Percentiles rank a stretch among this genome's conserved stretches.
Conservation (phyloP, 169 alveolate genomes). For the Plasmodium billcollinsi region DNA sequence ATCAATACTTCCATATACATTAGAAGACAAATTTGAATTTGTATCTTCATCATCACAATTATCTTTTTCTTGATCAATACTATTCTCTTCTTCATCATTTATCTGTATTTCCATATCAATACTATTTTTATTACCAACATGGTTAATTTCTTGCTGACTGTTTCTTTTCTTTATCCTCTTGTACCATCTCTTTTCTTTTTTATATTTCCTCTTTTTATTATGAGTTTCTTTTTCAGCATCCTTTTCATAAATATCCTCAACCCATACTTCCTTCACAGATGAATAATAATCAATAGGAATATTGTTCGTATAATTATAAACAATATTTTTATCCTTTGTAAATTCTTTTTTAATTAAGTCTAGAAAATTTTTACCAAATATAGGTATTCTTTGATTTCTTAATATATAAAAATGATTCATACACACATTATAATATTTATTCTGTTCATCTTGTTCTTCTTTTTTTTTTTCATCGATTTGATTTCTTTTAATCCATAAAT, state of each 20-base stretch:
- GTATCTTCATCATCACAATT: too few relatives aligned
- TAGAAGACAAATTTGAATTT: too few relatives aligned
- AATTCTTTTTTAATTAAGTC: slow-evolving; percentile 26
- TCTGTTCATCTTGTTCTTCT: slow-evolving; percentile 6
- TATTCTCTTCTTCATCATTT: neutral
- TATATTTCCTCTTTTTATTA: neutral
- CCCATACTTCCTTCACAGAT: neutral
- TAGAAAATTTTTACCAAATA: slow-evolving; percentile 37
- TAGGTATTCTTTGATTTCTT: slow-evolving; percentile 16
- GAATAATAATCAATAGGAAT: neutral
- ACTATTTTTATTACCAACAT: too few relatives aligned
- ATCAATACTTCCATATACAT: too few relatives aligned
- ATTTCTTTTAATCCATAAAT: slow-evolving; percentile 42
- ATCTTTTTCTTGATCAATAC: neutral
- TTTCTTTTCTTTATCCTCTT: neutral
- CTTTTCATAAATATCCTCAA: neutral
- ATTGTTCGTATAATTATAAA: slow-evolving; percentile 16
- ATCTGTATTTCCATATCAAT: neutral
- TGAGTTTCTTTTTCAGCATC: too few relatives aligned
- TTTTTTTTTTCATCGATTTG: neutral
- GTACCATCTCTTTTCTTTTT: neutral
- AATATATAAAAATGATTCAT: neutral
- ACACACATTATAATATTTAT: neutral
- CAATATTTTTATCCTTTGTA: slow-evolving; percentile 19
- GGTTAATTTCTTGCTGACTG: neutral